Evolutionary conservation across 129 eudicot species (phyloP).

Genomic region (Oenanthe sinensis): DNA sequence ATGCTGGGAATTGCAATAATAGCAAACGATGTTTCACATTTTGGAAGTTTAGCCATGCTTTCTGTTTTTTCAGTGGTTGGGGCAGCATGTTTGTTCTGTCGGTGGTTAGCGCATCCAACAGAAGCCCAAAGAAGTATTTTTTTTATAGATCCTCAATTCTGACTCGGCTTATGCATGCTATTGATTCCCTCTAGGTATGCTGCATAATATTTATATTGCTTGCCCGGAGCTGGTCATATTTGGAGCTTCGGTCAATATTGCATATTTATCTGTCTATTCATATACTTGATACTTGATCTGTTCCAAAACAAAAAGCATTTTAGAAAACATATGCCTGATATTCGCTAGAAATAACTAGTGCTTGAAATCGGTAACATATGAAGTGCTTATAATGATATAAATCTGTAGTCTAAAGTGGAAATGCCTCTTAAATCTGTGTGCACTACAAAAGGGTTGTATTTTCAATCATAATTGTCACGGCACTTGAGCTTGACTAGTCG

Average conservation of each 20-base stretch:
- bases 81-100: constrained; percentile 79
- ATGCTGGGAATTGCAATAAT: constrained; percentile 86
- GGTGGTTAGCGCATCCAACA: constrained; percentile 73
- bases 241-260: neutral
- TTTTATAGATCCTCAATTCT: constrained; percentile 33
- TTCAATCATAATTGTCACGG: no score
- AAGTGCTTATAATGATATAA: neutral
- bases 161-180: constrained; percentile 17
- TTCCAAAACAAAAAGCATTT: neutral
- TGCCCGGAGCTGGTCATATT: neutral
- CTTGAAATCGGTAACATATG: neutral
- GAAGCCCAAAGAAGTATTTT: constrained; percentile 67
- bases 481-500: no score
- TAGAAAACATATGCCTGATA: neutral
- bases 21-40: constrained; percentile 80
- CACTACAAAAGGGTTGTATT: neutral
- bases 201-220: constrained; percentile 1
- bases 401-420: neutral
- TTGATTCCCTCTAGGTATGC: constrained; percentile 9
- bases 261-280: neutral
- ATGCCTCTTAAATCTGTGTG: neutral
- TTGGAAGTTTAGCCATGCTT: constrained; percentile 72
- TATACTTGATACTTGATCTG: neutral
- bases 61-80: constrained; percentile 87
- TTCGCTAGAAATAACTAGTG: neutral